Base-by-base conservation (phyloP, 179 eudicot genomes). In the Camellia oleifera region DNA sequence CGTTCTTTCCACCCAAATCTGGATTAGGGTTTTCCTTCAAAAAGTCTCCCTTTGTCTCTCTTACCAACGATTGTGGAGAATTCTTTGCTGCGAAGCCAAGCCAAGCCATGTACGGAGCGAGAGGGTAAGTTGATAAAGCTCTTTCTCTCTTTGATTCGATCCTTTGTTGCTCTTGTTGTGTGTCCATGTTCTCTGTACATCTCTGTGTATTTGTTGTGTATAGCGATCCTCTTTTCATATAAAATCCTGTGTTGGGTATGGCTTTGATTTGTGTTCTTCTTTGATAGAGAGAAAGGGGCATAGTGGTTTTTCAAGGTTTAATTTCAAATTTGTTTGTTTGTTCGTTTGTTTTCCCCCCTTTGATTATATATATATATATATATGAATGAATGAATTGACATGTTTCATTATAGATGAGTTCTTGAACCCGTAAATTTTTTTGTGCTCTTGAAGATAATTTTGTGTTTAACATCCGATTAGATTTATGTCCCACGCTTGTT, bases 101-200 rank as follows among this genome's bases (percentile, higher is more conserved):
- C 3, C 72, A 50, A 77, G 62, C 23, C 81, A 77, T 82, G 84
- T 82, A 82, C 84, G 84, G 84, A 82, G 57, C 84, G 54, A 82
- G 84, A 48, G 84, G 84, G 84, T 81, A 81, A 61, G 84, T 77
- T 63, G 7, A 6, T 14, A 32, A 6, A 57, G 6, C 14, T 40
- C 11, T 3, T 61, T 65, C 23, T 26, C 2, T 70, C 8, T 50
- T 54, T 26, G 40, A 12, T 62, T 46, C 63, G 45, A 7, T 40
- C 4, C 20, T 18, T 3, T 20, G 0, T n/a, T 26, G 13, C 7
- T 10, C 32, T 45, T 75, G 0, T 69, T 11, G 20, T 65, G 18
- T 72, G 7, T 72, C 4, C 14, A 72, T 72, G 60, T 53, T 15
- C 40, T 12, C 8, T 23, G 11, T 40, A 72, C 54, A 4, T 32